Conservation (phyloP, 192 early-diverging fungal genomes). For the Backusella liffmaniae region DNA sequence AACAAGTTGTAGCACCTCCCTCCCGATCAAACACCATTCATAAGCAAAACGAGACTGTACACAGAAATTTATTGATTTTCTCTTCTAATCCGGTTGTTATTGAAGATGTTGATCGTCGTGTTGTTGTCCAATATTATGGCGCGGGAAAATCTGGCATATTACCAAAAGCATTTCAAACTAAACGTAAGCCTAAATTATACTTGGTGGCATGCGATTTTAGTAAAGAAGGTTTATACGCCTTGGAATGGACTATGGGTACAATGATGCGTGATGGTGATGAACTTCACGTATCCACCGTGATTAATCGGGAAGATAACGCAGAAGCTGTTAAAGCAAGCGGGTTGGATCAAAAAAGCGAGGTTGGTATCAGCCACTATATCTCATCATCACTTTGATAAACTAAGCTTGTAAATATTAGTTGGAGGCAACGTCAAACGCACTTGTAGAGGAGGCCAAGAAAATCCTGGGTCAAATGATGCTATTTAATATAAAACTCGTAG, state of each 20-base stretch:
- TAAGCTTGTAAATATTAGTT: conserved; percentile 18
- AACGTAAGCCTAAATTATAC: conserved; percentile 25
- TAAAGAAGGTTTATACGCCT: conserved; percentile 50
- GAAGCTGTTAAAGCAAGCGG: conserved; percentile 20
- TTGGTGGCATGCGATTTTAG: conserved; percentile 52
- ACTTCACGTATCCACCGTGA: conserved; percentile 44
- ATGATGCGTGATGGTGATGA: conserved; percentile 50
- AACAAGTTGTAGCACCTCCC: background rate
- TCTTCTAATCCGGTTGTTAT: conserved; percentile 15
- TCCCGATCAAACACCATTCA: background rate
- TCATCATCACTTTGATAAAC: background rate
- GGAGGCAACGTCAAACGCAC: conserved; percentile 12
- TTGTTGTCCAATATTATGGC: conserved; percentile 21
- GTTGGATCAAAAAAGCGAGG: conserved; percentile 23
- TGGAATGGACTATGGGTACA: conserved; percentile 51
- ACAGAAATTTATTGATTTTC: conserved; percentile 18
- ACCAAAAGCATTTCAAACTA: background rate
- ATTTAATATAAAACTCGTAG: conserved; percentile 32
- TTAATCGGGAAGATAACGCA: conserved; percentile 42
- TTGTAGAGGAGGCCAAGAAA: conserved; percentile 22
- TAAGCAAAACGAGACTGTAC: background rate
- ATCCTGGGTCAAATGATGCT: conserved; percentile 32
- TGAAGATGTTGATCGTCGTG: conserved; percentile 4
- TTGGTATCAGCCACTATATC: background rate
- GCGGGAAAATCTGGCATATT: conserved; percentile 11